Evolutionary conservation across 441 rosid genomes (phyloP).

Genomic region (Aquilaria agallochum): DNA sequence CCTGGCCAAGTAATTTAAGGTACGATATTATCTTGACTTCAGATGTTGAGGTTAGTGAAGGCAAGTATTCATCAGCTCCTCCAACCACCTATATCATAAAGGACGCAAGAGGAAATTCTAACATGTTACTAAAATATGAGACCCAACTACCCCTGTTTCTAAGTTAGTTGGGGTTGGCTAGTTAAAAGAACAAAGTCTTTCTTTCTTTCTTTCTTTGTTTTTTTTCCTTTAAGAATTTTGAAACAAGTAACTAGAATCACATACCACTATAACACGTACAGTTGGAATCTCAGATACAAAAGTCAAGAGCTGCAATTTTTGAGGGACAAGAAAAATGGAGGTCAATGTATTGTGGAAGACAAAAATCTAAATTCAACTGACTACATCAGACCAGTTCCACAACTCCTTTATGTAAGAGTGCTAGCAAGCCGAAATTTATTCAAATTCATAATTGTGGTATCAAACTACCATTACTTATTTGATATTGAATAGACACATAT

Average conservation of each 20-base stretch:
- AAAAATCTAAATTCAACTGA: no score
- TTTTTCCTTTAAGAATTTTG: constrained; percentile 4
- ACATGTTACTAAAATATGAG: no score
- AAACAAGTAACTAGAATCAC: constrained; percentile 11
- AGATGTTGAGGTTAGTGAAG: constrained; percentile 49
- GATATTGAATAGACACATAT: no score
- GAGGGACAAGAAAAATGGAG: background rate
- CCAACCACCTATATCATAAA: constrained; percentile 53
- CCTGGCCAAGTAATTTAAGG: constrained; percentile 55
- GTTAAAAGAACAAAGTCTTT: background rate
- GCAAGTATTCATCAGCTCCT: constrained; percentile 54
- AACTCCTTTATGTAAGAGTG: no score
- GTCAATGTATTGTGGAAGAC: no score
- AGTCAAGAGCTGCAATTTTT: constrained; percentile 48
- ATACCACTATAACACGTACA: constrained; percentile 59
- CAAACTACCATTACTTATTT: no score
- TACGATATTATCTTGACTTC: constrained; percentile 46
- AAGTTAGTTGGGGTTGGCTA: background rate
- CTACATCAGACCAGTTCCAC: no score
- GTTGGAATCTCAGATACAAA: constrained; percentile 57
- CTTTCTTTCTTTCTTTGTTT: no score
- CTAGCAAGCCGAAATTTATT: no score
- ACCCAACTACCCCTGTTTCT: background rate
- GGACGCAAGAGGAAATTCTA: background rate
- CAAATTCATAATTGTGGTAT: no score